A percentile compares a stretch with the other conserved stretches of the same genome.
Evolutionary conservation across 441 rosid species (phyloP).

Genomic region (Corymbia calophylla): DNA sequence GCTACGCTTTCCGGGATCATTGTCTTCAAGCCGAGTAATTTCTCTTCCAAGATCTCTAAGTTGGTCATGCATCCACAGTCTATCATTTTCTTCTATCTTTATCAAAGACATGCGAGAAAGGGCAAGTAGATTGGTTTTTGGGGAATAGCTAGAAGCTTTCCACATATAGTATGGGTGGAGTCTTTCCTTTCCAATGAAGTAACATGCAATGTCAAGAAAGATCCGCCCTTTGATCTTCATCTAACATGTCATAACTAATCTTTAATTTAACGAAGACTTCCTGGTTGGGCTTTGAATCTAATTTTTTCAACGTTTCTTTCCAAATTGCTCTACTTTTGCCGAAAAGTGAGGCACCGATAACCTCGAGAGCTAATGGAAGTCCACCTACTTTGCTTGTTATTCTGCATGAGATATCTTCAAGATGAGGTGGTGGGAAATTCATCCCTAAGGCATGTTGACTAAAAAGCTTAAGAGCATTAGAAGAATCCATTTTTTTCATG

Average conservation of each 20-base stretch:
- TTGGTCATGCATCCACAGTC: not conserved
- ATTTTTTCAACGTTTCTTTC: not conserved
- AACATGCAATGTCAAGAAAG: conserved; percentile 1
- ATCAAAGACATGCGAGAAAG: not conserved
- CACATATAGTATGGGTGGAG: not conserved
- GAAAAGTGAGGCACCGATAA: not conserved
- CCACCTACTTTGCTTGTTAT: not conserved
- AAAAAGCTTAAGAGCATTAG: not conserved
- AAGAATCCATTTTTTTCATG: not conserved
- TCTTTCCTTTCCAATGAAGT: not conserved
- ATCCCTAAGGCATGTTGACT: not conserved
- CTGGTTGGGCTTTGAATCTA: not conserved
- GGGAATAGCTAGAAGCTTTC: not conserved
- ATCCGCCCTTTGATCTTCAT: not conserved
- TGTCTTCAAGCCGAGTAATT: not conserved
- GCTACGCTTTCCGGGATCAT: not conserved
- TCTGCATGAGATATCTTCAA: not conserved
- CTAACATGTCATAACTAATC: not conserved
- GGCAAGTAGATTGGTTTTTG: not conserved
- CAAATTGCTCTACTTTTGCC: rapidly evolving
- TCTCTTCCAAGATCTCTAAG: not conserved
- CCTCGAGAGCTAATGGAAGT: not conserved
- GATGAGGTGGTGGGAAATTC: not conserved
- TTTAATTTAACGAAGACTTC: not conserved
- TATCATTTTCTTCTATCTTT: not conserved